phyloP scores from a whole-genome alignment of 192 early-diverging fungal genomes.

The Geosiphon pyriformis region DNA sequence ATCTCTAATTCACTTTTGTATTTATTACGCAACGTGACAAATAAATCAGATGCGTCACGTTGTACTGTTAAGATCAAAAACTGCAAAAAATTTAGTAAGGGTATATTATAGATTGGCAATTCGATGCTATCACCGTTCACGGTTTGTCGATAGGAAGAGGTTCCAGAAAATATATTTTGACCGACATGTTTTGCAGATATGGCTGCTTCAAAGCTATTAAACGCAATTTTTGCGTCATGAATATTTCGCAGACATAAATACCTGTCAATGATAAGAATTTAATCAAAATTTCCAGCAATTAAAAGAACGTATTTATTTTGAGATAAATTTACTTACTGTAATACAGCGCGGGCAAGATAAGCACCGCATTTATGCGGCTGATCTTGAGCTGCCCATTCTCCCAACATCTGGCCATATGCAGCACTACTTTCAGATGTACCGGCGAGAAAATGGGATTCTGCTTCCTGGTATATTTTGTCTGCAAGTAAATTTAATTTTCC shows the following conservation, averaged over 20 bases:
- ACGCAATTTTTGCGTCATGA: constrained; percentile 25
- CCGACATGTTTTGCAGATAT: background rate
- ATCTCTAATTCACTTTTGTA: constrained; percentile 23
- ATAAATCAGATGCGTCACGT: constrained; percentile 50
- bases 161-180: constrained; percentile 30
- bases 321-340: constrained; percentile 62
- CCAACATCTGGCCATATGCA: constrained; percentile 66
- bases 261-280: constrained; percentile 26
- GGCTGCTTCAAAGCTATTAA: constrained; percentile 10
- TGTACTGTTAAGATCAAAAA: constrained; percentile 62
- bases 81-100: constrained; percentile 61
- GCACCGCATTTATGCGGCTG: constrained; percentile 63
- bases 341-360: constrained; percentile 71
- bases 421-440: constrained; percentile 78
- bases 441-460: constrained; percentile 81
- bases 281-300: background rate
- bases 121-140: constrained; percentile 24
- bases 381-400: constrained; percentile 65
- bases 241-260: constrained; percentile 13
- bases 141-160: constrained; percentile 42
- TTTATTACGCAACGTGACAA: constrained; percentile 25
- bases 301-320: background rate
- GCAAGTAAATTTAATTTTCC: too few relatives aligned
- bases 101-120: constrained; percentile 32
- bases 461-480: constrained; percentile 70